Percentiles rank a stretch among this genome's conserved stretches.
Evolutionary conservation across 2,329 filamentous ascomycete genomes (phyloP).

Genomic region (Aspergillus unguis): DNA sequence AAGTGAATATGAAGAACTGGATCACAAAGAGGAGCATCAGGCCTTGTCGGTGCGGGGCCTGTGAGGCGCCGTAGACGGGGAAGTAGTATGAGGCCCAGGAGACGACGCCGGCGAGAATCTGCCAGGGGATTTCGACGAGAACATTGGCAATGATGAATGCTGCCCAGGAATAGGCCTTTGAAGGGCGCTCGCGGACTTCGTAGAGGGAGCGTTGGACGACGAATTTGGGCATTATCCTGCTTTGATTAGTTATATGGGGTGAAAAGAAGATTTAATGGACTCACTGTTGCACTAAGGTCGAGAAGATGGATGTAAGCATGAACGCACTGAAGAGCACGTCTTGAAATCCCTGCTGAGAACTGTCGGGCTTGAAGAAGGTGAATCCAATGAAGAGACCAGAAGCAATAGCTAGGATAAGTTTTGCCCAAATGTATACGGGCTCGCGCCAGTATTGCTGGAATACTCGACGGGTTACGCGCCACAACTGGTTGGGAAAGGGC

Average conservation of each 20-base stretch:
- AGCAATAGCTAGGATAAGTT: constrained; percentile 63
- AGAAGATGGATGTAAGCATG: constrained; percentile 62
- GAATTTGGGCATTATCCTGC: constrained; percentile 69
- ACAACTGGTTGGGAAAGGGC: constrained; percentile 64
- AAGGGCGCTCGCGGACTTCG: constrained; percentile 79
- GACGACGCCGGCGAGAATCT: constrained; percentile 67
- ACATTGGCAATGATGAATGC: constrained; percentile 82
- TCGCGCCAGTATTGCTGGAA: constrained; percentile 90
- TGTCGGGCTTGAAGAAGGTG: constrained; percentile 70
- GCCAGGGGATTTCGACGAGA: constrained; percentile 81
- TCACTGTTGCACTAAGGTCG: constrained; percentile 52
- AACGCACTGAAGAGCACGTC: constrained; percentile 87
- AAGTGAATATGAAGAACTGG: constrained; percentile 74
- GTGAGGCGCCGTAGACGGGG: constrained; percentile 61
- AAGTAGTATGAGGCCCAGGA: constrained; percentile 85
- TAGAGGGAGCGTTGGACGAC: constrained; percentile 77
- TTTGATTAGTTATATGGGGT: not conserved
- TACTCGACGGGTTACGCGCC: constrained; percentile 66
- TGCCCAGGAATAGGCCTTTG: constrained; percentile 81
- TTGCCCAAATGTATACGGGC: constrained; percentile 81
- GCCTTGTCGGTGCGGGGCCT: constrained; percentile 65
- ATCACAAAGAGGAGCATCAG: constrained; percentile 76
- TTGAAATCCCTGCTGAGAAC: constrained; percentile 72
- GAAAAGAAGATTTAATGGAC: constrained; percentile 35
- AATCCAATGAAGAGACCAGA: constrained; percentile 74